phyloP scores from a whole-genome alignment of 257 asterid species.

The Capsicum chinense region DNA sequence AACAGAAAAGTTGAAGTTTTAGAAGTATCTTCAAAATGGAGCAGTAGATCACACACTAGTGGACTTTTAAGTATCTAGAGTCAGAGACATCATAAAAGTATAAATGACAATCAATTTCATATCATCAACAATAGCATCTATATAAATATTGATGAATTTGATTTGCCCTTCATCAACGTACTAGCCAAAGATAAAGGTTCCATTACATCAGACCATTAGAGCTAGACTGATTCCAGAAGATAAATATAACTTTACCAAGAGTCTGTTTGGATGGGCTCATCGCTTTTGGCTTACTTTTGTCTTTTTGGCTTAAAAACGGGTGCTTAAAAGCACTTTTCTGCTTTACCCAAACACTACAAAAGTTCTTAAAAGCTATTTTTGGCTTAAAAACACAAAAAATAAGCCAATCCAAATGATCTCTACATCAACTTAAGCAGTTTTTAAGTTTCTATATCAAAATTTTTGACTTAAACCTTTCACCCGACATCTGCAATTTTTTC shows the following conservation, averaged over 20 bases:
- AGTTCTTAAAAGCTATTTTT: too few relatives aligned
- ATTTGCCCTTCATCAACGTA: not conserved
- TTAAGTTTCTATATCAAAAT: not conserved
- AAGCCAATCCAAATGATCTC: too few relatives aligned
- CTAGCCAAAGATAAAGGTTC: not conserved
- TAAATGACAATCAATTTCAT: not conserved
- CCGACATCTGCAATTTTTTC: not conserved
- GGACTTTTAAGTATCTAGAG: not conserved
- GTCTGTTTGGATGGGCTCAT: too few relatives aligned
- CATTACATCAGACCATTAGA: not conserved
- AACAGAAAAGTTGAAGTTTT: not conserved
- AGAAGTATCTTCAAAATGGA: conserved; percentile 13
- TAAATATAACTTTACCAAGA: not conserved
- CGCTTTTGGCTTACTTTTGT: too few relatives aligned
- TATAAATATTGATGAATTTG: not conserved
- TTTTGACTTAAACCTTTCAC: conserved; percentile 6
- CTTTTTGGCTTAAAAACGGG: too few relatives aligned
- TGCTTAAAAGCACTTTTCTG: too few relatives aligned
- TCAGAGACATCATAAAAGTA: not conserved
- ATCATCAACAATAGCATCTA: not conserved
- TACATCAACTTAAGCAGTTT: not conserved
- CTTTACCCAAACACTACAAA: too few relatives aligned
- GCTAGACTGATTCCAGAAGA: not conserved
- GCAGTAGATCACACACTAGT: not conserved
- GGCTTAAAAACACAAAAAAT: not conserved